Conservation (phyloP, 768 basidiomycete genomes). For the Cytidiella melzeri region DNA sequence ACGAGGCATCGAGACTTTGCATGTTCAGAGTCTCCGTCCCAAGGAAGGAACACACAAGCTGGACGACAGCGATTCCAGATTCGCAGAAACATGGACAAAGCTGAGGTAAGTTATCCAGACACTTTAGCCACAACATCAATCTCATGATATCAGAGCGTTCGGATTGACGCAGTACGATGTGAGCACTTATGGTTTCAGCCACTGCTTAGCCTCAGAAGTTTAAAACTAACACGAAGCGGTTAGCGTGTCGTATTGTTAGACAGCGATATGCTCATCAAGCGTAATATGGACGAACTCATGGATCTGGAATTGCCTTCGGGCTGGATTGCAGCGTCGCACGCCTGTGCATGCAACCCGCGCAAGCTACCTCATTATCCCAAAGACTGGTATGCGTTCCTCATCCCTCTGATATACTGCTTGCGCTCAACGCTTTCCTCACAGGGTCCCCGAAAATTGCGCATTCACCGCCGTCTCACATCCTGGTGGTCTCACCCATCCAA, state of each 20-base stretch:
- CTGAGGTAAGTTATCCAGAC: constrained; percentile 33
- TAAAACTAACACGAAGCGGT: constrained; percentile 8
- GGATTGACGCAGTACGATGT: constrained; percentile 66
- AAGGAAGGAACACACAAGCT: constrained; percentile 32
- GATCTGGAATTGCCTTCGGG: constrained; percentile 47
- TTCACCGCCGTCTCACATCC: constrained; percentile 51
- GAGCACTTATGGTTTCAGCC: constrained; percentile 11
- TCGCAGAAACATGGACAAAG: constrained; percentile 65
- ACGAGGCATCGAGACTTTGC: constrained; percentile 47
- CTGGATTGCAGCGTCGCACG: constrained; percentile 84
- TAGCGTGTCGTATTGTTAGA: constrained; percentile 80
- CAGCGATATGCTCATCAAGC: constrained; percentile 79
- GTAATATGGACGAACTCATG: constrained; percentile 78
- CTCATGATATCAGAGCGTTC: constrained; percentile 49
- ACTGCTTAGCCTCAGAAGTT: not conserved
- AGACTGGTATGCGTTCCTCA: constrained; percentile 57
- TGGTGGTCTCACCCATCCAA: constrained; percentile 41
- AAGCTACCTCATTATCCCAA: constrained; percentile 78
- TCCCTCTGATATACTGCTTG: not conserved
- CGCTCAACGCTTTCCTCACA: constrained; percentile 26
- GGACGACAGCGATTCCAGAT: constrained; percentile 38
- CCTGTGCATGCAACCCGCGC: constrained; percentile 91
- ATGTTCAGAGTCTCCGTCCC: constrained; percentile 57
- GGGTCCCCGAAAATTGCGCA: constrained; percentile 91
- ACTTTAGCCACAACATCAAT: no score